These are phyloP conservation scores for Zygoascus hellenicus DNA, from an alignment of 1,139 yeast genomes.

Conservation along the genomic window DNA sequence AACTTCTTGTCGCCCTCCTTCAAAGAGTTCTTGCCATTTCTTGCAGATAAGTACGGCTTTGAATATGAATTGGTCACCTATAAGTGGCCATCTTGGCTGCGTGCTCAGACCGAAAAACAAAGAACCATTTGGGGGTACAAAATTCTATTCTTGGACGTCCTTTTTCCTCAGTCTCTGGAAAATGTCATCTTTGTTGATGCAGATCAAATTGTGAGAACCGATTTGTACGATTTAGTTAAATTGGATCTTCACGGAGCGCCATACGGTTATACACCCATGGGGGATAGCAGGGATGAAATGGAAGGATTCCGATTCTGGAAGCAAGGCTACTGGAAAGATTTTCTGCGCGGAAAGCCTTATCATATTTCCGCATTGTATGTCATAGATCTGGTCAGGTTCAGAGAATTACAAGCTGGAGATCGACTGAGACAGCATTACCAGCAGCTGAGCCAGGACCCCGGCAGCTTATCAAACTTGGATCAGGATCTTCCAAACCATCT, in stretches of 20 bases:
- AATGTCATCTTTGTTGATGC: conserved; percentile 84
- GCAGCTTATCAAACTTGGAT: conserved; percentile 74
- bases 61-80: conserved; percentile 70
- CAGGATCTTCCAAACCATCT: conserved; percentile 89
- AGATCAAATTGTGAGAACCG: conserved; percentile 71
- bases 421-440: conserved; percentile 81
- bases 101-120: conserved; percentile 69
- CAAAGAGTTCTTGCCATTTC: conserved; percentile 50
- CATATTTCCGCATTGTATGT: conserved; percentile 85
- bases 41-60: conserved; percentile 54
- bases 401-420: conserved; percentile 71
- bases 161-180: conserved; percentile 73
- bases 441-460: conserved; percentile 68
- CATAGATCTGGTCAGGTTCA: conserved; percentile 64
- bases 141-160: conserved; percentile 74
- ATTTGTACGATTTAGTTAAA: conserved; percentile 59
- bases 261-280: conserved; percentile 83
- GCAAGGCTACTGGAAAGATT: conserved; percentile 79
- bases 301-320: conserved; percentile 92
- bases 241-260: conserved; percentile 71
- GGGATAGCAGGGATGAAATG: conserved; percentile 74
- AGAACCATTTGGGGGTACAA: conserved; percentile 86
- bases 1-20: conserved; percentile 70
- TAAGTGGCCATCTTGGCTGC: conserved; percentile 90
- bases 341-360: conserved; percentile 52